Evolutionary conservation across 257 asterid species (phyloP).

Genomic region (Primulina tabacum): DNA sequence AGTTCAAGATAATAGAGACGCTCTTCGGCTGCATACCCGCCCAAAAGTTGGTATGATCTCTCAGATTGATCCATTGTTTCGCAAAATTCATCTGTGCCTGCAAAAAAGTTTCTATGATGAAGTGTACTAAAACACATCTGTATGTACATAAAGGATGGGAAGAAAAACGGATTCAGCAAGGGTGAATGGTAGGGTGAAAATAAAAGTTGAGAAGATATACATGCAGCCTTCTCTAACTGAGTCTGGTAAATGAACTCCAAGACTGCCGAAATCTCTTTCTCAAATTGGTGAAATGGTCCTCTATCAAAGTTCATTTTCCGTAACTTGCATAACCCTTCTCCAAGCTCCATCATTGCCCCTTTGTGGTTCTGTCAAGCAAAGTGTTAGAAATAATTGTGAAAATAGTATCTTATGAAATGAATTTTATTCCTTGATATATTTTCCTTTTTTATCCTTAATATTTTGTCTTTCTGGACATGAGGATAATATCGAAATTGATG

Average conservation of each 20-base stretch:
- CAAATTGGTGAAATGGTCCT: slow-evolving; percentile 73
- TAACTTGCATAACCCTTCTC: slow-evolving; percentile 84
- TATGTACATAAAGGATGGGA: too few relatives aligned
- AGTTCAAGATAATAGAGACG: slow-evolving; percentile 49
- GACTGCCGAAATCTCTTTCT: slow-evolving; percentile 62
- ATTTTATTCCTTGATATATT: too few relatives aligned
- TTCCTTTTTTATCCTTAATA: too few relatives aligned
- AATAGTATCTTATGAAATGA: too few relatives aligned
- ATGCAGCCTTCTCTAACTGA: slow-evolving; percentile 81
- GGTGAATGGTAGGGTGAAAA: neutral
- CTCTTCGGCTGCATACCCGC: slow-evolving; percentile 75
- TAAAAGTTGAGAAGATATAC: slow-evolving; percentile 26
- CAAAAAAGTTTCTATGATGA: neutral
- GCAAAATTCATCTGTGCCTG: slow-evolving; percentile 68
- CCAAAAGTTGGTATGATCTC: slow-evolving; percentile 85
- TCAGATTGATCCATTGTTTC: slow-evolving; percentile 74
- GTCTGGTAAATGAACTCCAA: slow-evolving; percentile 73
- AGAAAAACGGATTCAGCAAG: neutral
- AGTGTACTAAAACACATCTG: too few relatives aligned
- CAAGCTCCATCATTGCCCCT: slow-evolving; percentile 95
- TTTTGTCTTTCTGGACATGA: too few relatives aligned
- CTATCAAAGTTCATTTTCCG: slow-evolving; percentile 68
- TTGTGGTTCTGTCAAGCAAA: slow-evolving; percentile 56
- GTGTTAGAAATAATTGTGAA: too few relatives aligned
- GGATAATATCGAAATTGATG: too few relatives aligned